Conservation (phyloP, 805 yeast species). For the Sporopachydermia lactativora region DNA sequence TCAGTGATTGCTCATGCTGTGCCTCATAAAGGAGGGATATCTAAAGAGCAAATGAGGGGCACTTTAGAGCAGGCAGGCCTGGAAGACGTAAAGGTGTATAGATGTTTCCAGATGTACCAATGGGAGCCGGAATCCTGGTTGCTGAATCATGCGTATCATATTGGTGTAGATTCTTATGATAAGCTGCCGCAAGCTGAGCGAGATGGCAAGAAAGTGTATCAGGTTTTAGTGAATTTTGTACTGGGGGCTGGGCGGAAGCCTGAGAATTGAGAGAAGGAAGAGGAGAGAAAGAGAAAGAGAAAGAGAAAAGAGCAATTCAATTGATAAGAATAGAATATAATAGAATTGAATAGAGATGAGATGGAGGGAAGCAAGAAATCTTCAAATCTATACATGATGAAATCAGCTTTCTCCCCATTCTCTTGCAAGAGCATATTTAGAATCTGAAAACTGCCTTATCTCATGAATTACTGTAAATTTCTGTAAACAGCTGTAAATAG, state of each 20-base stretch:
- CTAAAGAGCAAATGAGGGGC: not conserved
- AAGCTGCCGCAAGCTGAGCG: not conserved
- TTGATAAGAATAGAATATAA: too few species aligned
- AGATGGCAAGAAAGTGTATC: not conserved
- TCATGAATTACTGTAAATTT: too few species aligned
- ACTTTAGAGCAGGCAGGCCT: constrained; percentile 1
- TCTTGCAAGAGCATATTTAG: too few species aligned
- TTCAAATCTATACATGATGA: too few species aligned
- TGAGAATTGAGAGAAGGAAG: too few species aligned
- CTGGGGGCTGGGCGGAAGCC: not conserved
- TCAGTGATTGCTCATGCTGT: not conserved
- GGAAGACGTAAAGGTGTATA: not conserved
- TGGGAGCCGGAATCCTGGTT: constrained; percentile 1
- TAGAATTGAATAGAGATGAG: too few species aligned
- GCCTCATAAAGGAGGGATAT: constrained; percentile 2
- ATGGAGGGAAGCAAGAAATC: too few species aligned
- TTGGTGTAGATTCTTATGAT: not conserved
- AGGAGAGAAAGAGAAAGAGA: too few species aligned
- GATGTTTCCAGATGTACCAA: not conserved
- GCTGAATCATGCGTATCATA: not conserved
- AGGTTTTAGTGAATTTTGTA: not conserved
- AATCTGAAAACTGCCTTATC: too few species aligned
- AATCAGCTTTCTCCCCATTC: too few species aligned
- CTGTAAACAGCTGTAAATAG: too few species aligned
- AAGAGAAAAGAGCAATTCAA: too few species aligned